Percentiles rank a stretch among this genome's conserved stretches.
phyloP scores from a whole-genome alignment of 192 early-diverging fungal species.

The Mortierella antarctica region DNA sequence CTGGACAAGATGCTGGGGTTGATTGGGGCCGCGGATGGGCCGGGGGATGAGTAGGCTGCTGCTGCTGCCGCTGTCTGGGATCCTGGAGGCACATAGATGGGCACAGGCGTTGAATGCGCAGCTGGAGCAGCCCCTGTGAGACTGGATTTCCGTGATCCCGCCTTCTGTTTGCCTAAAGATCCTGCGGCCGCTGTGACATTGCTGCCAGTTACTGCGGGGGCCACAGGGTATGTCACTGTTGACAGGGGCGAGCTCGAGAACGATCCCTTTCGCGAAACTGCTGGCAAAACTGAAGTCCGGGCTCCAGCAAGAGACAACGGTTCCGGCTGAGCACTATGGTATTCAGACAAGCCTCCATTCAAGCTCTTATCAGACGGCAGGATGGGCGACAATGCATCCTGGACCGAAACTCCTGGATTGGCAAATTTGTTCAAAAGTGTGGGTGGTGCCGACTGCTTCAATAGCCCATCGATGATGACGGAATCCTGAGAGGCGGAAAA shows the following conservation, averaged over 20 bases:
- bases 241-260: slow-evolving; percentile 46
- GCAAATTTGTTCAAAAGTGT: slow-evolving; percentile 41
- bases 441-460: slow-evolving; percentile 27
- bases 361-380: slow-evolving; percentile 5
- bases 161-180: slow-evolving; percentile 3
- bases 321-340: background rate
- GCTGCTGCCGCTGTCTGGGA: background rate
- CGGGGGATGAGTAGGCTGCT: background rate
- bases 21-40: slow-evolving; percentile 6
- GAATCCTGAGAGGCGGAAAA: slow-evolving; percentile 29
- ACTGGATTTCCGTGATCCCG: slow-evolving; percentile 31
- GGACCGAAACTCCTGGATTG: slow-evolving; percentile 38
- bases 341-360: slow-evolving; percentile 16
- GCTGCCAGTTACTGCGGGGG: background rate
- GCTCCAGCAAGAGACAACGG: background rate
- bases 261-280: slow-evolving; percentile 33
- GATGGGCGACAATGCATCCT: slow-evolving; percentile 17
- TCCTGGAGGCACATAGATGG: background rate
- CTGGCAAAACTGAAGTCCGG: background rate
- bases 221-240: slow-evolving; percentile 22
- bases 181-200: background rate
- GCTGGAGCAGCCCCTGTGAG: background rate
- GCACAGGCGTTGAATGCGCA: background rate
- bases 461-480: slow-evolving; percentile 31
- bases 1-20: slow-evolving; percentile 42